These are phyloP conservation scores for Dentipellis sp. DNA, from an alignment of 768 basidiomycete species.

Conservation along the genomic window DNA sequence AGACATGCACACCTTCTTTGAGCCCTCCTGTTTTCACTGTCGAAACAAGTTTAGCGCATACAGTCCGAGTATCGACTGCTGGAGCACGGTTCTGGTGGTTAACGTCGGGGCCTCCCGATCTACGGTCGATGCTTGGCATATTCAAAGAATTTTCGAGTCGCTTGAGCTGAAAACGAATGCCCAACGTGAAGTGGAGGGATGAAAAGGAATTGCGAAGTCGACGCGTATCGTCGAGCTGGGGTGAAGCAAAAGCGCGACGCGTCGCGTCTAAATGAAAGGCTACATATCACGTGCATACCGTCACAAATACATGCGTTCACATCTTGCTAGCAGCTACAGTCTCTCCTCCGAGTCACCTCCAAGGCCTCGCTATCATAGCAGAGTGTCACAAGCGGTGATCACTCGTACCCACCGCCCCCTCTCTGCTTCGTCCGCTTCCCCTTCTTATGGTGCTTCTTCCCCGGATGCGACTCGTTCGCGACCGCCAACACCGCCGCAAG, in stretches of 20 bases:
- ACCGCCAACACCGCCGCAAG: slow-evolving; percentile 33
- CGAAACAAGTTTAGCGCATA: slow-evolving; percentile 72
- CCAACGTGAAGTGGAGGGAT: neutral
- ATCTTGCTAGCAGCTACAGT: too few relatives aligned
- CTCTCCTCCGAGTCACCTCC: too few relatives aligned
- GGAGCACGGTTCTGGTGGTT: neutral
- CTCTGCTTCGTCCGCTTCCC: slow-evolving; percentile 77
- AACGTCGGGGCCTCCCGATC: neutral
- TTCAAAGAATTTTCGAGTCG: too few relatives aligned
- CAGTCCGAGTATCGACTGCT: slow-evolving; percentile 19
- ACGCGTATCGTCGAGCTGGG: neutral
- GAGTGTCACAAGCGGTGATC: too few relatives aligned
- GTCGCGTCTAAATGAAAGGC: neutral
- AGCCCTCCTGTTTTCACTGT: slow-evolving; percentile 40
- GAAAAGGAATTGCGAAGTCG: neutral
- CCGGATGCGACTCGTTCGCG: slow-evolving; percentile 25
- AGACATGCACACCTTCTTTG: slow-evolving; percentile 44
- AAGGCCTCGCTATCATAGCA: too few relatives aligned
- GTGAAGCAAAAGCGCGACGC: neutral
- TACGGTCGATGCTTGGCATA: slow-evolving; percentile 3
- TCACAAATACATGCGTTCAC: neutral
- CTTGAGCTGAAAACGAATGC: too few relatives aligned
- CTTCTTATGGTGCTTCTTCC: slow-evolving; percentile 85
- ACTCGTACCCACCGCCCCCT: slow-evolving; percentile 90
- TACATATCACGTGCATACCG: neutral